Evolutionary conservation across 768 basidiomycete species (phyloP).

Genomic region (Suillus bovinus): DNA sequence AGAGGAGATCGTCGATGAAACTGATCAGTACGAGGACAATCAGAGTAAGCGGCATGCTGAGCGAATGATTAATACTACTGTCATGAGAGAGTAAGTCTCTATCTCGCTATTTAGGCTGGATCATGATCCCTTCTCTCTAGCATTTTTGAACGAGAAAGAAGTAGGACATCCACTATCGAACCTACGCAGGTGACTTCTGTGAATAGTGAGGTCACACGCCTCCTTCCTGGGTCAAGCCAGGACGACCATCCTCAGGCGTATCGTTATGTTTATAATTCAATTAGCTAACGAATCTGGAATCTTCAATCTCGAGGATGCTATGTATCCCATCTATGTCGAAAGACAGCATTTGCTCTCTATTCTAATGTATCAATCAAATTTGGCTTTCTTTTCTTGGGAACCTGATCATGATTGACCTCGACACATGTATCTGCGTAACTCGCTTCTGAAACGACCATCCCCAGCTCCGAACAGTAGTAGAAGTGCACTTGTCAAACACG

Average conservation of each 20-base stretch:
- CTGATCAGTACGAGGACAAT: slow-evolving; percentile 88
- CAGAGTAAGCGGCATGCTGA: slow-evolving; percentile 73
- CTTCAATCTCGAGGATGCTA: neutral
- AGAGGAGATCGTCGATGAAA: slow-evolving; percentile 96
- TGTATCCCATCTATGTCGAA: neutral
- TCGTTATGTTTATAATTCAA: neutral
- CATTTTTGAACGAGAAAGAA: slow-evolving; percentile 57
- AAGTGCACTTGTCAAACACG: no score
- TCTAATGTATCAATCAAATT: neutral
- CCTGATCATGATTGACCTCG: neutral
- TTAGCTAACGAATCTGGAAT: neutral
- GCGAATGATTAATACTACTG: slow-evolving; percentile 66
- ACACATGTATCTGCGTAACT: neutral
- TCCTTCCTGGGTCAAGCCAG: neutral
- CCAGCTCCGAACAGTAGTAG: no score
- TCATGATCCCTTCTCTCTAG: slow-evolving; percentile 28
- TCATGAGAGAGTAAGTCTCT: slow-evolving; percentile 71
- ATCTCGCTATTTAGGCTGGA: neutral
- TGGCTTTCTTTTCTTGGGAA: neutral
- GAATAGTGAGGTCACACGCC: neutral
- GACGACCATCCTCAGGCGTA: neutral
- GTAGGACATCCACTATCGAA: slow-evolving; percentile 28
- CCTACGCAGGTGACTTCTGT: slow-evolving; percentile 24
- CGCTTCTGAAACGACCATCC: neutral
- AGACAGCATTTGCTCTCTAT: neutral